Percentiles rank a stretch among this genome's conserved stretches.
phyloP scores from a whole-genome alignment of 257 asterid species.

The Anisodus acutangulus region DNA sequence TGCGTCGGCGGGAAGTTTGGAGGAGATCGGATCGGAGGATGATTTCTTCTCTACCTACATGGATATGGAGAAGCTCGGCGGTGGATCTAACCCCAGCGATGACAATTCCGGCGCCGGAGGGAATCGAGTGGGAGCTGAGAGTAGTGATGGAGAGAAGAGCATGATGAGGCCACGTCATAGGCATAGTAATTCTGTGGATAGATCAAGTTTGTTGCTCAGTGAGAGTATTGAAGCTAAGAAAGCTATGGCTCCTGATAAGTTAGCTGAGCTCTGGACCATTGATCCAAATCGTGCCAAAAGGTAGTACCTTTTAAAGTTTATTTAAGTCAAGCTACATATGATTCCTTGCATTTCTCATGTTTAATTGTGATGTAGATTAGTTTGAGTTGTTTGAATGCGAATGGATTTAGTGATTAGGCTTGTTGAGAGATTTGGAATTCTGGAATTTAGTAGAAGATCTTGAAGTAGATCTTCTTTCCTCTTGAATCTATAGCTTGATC shows the following conservation, averaged over 20 bases:
- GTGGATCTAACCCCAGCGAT: slow-evolving; percentile 53
- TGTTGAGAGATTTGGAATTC: background rate
- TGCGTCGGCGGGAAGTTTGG: slow-evolving; percentile 65
- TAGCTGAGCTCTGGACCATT: slow-evolving; percentile 90
- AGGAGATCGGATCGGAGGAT: slow-evolving; percentile 94
- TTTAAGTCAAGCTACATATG: background rate
- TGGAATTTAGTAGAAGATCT: background rate
- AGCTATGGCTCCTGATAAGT: slow-evolving; percentile 97
- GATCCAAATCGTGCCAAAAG: slow-evolving; percentile 99
- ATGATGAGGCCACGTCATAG: slow-evolving; percentile 53
- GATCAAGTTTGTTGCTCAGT: slow-evolving; percentile 60
- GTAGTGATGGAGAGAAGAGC: slow-evolving; percentile 39
- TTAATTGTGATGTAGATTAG: background rate
- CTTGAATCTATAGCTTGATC: background rate
- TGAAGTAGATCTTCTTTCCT: background rate
- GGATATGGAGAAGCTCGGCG: slow-evolving; percentile 85
- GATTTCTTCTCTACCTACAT: slow-evolving; percentile 88
- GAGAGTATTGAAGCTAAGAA: slow-evolving; percentile 89
- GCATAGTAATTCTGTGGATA: slow-evolving; percentile 74
- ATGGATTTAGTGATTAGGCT: background rate
- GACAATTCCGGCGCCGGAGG: slow-evolving; percentile 30
- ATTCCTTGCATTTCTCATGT: background rate
- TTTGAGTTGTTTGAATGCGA: background rate
- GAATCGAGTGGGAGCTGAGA: slow-evolving; percentile 48
- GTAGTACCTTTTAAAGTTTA: slow-evolving; percentile 35